These are phyloP conservation scores for Deuterostichococcus epilithicus DNA, from an alignment of 139 green algal species.

Conservation along the genomic window DNA sequence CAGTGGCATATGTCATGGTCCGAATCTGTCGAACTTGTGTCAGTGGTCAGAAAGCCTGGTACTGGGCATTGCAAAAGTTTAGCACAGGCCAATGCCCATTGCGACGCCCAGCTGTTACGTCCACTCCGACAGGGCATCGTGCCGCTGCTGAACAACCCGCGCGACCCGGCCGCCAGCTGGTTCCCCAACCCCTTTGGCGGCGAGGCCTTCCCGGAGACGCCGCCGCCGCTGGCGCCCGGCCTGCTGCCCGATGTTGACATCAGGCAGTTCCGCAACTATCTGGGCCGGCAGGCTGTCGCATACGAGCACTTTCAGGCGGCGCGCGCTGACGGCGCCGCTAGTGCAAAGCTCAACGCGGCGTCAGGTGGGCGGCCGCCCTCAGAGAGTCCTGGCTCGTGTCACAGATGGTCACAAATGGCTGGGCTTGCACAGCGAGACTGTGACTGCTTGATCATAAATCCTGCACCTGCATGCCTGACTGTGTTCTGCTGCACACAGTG, in stretches of 20 bases:
- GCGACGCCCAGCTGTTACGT: too few relatives aligned
- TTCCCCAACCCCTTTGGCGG: conserved; percentile 13
- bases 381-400: too few relatives aligned
- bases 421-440: neutral
- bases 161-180: neutral
- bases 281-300: conserved; percentile 14
- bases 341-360: neutral
- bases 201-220: neutral
- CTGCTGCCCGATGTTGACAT: conserved; percentile 37
- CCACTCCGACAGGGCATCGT: conserved; percentile 1
- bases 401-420: neutral
- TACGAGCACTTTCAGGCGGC: conserved; percentile 22
- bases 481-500: neutral
- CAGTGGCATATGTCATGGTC: too few relatives aligned
- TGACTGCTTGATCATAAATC: neutral
- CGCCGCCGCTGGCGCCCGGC: conserved; percentile 28
- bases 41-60: too few relatives aligned
- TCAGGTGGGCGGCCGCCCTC: neutral
- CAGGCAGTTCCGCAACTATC: conserved; percentile 32
- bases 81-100: too few relatives aligned
- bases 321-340: neutral
- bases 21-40: too few relatives aligned
- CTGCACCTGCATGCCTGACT: conserved; percentile 6
- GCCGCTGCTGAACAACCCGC: conserved; percentile 11
- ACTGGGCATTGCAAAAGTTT: neutral